These are phyloP conservation scores for Pythium phragmitis DNA, from an alignment of 352 stramenopile species.

Conservation along the genomic window DNA sequence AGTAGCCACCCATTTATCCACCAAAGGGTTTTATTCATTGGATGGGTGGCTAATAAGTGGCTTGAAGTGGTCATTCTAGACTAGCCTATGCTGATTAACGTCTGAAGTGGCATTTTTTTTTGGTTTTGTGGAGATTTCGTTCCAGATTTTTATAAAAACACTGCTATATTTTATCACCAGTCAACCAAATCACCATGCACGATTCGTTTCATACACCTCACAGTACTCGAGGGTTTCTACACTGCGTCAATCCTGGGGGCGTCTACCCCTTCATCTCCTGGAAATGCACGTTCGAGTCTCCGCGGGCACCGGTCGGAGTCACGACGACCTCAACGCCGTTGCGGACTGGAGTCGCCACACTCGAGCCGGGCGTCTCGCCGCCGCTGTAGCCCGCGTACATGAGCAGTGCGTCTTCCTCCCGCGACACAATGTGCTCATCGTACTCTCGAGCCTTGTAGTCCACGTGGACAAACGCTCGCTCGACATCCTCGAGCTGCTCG, in stretches of 20 bases:
- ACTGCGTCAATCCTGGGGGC: neutral
- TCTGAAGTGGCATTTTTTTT: neutral
- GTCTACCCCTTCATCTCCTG: slow-evolving; percentile 11
- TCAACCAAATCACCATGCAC: neutral
- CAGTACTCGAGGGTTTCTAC: neutral
- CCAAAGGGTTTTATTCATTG: neutral
- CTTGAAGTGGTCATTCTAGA: neutral
- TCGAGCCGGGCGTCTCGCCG: slow-evolving; percentile 19
- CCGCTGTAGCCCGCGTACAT: slow-evolving; percentile 27
- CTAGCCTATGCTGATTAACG: slow-evolving; percentile 2
- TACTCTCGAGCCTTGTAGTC: slow-evolving; percentile 87
- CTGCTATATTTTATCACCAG: neutral
- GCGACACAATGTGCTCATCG: slow-evolving; percentile 75
- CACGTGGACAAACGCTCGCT: slow-evolving; percentile 92
- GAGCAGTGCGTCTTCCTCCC: slow-evolving; percentile 53
- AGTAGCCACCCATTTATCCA: slow-evolving; percentile 5
- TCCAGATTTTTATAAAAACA: neutral
- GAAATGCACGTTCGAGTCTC: slow-evolving; percentile 9
- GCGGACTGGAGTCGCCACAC: neutral
- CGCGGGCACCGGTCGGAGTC: neutral
- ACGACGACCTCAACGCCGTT: slow-evolving; percentile 10
- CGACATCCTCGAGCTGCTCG: slow-evolving; percentile 82
- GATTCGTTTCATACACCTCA: neutral
- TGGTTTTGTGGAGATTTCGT: neutral
- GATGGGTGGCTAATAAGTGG: neutral